A percentile compares a stretch with the other conserved stretches of the same genome.
Evolutionary conservation across 495 filamentous ascomycete species (phyloP).

Genomic region (Symbiotaphrina buchneri): DNA sequence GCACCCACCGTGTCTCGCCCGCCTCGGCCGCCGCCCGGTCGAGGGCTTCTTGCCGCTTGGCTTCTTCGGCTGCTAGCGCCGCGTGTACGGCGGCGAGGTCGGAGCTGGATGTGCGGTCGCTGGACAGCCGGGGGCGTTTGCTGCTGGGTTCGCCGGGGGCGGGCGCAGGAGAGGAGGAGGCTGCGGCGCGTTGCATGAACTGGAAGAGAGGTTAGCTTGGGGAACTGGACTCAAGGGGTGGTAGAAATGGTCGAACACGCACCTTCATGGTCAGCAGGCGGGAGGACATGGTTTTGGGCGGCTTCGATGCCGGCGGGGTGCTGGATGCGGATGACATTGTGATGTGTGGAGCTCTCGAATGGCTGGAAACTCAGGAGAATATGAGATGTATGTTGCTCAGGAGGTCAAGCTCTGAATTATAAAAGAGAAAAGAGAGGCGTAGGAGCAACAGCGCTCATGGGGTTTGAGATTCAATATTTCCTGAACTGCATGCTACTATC

Average conservation of each 20-base stretch:
- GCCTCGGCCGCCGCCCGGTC: slow-evolving; percentile 46
- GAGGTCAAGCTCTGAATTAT: no score
- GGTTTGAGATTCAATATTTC: no score
- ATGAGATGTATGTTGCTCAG: no score
- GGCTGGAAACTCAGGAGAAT: no score
- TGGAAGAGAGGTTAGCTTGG: slow-evolving; percentile 9
- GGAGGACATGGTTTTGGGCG: slow-evolving; percentile 63
- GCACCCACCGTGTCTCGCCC: slow-evolving; percentile 76
- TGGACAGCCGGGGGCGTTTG: slow-evolving; percentile 16
- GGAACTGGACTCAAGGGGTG: no score
- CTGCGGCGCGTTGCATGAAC: slow-evolving; percentile 92
- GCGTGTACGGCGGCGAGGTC: slow-evolving; percentile 32
- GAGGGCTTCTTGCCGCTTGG: slow-evolving; percentile 46
- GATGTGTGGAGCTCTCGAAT: no score
- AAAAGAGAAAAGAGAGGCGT: no score
- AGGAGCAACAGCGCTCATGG: no score
- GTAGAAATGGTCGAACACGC: slow-evolving; percentile 4
- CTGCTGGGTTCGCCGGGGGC: slow-evolving; percentile 23
- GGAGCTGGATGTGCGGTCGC: slow-evolving; percentile 5
- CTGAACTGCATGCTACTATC: no score
- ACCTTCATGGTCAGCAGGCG: slow-evolving; percentile 85
- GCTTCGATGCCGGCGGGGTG: slow-evolving; percentile 16
- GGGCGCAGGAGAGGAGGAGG: slow-evolving; percentile 13
- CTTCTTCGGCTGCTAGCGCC: slow-evolving; percentile 53
- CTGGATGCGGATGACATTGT: no score